A percentile compares a stretch with the other conserved stretches of the same genome.
Conservation (phyloP, 257 asterid species). For the Verbena officinalis region DNA sequence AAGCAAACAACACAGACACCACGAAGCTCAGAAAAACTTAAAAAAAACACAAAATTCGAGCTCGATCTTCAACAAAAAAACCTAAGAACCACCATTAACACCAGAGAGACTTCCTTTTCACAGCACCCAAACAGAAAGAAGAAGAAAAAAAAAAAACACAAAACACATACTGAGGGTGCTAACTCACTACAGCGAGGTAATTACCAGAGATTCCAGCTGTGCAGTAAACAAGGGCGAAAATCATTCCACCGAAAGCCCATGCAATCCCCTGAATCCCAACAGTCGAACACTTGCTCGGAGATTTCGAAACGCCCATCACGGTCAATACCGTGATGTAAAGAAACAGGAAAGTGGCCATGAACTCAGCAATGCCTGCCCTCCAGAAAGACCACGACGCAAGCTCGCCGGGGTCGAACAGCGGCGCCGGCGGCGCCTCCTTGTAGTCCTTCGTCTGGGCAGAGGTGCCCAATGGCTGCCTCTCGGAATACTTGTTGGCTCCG, state of each 20-base stretch:
- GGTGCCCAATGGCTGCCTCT: constrained; percentile 82
- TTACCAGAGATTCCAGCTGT: constrained; percentile 81
- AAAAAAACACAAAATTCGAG: constrained; percentile 6
- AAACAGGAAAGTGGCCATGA: constrained; percentile 74
- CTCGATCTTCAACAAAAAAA: not conserved
- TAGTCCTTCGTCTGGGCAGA: constrained; percentile 80
- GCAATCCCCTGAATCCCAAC: constrained; percentile 87
- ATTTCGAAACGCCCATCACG: constrained; percentile 63
- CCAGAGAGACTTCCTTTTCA: not conserved
- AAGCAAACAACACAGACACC: not conserved
- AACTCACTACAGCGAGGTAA: not conserved
- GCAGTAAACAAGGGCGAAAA: constrained; percentile 84
- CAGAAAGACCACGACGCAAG: constrained; percentile 77
- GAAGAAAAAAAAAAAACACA: not conserved
- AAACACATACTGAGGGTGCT: not conserved
- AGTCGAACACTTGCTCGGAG: constrained; percentile 56
- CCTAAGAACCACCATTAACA: not conserved
- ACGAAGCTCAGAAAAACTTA: not conserved
- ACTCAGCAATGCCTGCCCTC: constrained; percentile 86
- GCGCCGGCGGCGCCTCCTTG: constrained; percentile 81
- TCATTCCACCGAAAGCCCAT: constrained; percentile 93
- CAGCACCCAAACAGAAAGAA: not conserved
- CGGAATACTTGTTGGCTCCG: constrained; percentile 67
- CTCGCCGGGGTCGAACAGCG: constrained; percentile 76
- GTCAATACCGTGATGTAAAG: constrained; percentile 74